Evolutionary conservation across 176 grass and related monocot genomes (phyloP).

Genomic region (Raddia distichophylla): DNA sequence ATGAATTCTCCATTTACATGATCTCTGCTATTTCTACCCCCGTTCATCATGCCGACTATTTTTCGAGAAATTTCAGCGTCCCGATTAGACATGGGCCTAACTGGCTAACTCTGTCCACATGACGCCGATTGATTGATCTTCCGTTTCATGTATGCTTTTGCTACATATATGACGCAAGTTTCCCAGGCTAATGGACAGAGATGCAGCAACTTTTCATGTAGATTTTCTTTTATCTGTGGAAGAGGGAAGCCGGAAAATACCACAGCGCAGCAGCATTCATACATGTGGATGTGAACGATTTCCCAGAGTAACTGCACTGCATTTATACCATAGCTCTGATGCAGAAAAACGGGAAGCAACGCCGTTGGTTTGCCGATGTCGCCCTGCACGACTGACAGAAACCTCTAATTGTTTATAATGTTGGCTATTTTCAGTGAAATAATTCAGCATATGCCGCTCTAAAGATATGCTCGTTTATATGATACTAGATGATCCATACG

Average conservation of each 20-base stretch:
- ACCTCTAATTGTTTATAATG: no score
- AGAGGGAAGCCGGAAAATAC: neutral
- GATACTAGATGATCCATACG: no score
- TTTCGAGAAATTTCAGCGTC: neutral
- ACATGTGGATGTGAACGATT: neutral
- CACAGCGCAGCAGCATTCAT: neutral
- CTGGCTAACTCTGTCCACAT: neutral
- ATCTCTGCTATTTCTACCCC: neutral
- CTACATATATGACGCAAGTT: neutral
- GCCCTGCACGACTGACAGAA: neutral
- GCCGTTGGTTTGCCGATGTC: no score
- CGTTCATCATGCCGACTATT: neutral
- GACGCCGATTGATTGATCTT: constrained; percentile 4
- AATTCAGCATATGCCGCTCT: no score
- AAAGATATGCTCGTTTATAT: no score
- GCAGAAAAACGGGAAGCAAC: neutral
- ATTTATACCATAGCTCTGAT: neutral
- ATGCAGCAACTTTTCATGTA: neutral
- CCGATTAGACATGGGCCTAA: neutral
- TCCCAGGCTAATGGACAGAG: neutral
- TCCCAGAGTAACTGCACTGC: neutral
- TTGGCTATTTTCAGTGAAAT: no score
- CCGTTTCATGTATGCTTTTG: constrained; percentile 9
- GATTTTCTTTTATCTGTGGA: neutral
- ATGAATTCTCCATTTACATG: no score